Evolutionary conservation across 1,139 yeast species (phyloP), one percentile per base, ranked within the genome.

Genomic region (Waltiozyma solani): DNA sequence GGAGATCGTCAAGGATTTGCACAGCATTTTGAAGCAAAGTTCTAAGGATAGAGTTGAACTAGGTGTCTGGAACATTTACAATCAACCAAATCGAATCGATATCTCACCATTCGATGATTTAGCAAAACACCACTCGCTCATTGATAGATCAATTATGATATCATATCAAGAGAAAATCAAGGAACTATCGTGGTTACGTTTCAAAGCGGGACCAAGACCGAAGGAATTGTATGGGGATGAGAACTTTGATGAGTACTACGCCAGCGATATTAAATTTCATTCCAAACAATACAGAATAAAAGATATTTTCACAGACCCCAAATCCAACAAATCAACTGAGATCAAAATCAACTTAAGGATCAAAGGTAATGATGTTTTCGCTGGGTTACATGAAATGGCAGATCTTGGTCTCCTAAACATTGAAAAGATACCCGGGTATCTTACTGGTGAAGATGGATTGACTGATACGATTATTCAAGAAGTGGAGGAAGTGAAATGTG

Each of bases 301-400:
- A 37, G 57, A 21, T 32, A 46, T 52, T 17, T 45, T 32, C 29
- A 42, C 42, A 20, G 40, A 34, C 6, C 54, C 15, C 34, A 46
- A 24, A 36, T 59, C 69, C 2, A 44, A 47, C 17, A 26, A 26
- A n/a, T 3, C 29, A 6, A 15, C 12, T 31, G 5, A 8, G 19
- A 31, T 31, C 17, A 31, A 31, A 3, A 59, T 83, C 3, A 68
- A 65, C 19, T 44, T 85, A 22, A 67, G 70, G 42, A 56, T 85
- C 6, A 63, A 69, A 3, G 96, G 96, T 1, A 60, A 64, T n/a
- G 94, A 86, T 54, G 73, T 86, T 1, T 83, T 79, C 67, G 94
- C 76, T 2, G 96, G 95, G 0, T 52, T 86, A 32, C 87, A 83
- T 54, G 79, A 82, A 49, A 62, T 85, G 29, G 74, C 87, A n/a